Evolutionary conservation across 2,329 filamentous ascomycete genomes (phyloP).

Genomic region (Plectosphaerella cucumerina): DNA sequence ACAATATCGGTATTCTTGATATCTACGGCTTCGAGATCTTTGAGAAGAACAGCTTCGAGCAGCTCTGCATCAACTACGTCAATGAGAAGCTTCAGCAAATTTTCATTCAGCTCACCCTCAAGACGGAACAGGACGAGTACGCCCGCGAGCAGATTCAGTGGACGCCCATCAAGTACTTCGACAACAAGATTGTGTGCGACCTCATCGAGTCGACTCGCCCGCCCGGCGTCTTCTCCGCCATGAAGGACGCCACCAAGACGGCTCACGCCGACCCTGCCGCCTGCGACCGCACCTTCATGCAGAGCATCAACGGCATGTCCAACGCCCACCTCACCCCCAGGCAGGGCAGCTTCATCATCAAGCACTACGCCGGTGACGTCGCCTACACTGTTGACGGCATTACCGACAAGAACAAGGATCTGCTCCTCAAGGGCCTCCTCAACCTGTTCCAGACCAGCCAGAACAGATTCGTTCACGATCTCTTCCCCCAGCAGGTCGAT

Average conservation of each 20-base stretch:
- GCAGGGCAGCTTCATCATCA: conserved; percentile 96
- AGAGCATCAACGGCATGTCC: conserved; percentile 83
- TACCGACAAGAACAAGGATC: conserved; percentile 99
- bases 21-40: conserved; percentile 99
- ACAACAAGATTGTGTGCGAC: conserved; percentile 98
- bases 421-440: conserved; percentile 87
- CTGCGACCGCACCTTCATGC: conserved; percentile 93
- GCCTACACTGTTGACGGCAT: conserved; percentile 93
- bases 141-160: conserved; percentile 93
- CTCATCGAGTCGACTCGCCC: conserved; percentile 90
- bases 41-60: conserved; percentile 98
- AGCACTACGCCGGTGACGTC: conserved; percentile 98
- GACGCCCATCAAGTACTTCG: conserved; percentile 99
- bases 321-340: conserved; percentile 89
- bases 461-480: conserved; percentile 78
- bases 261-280: conserved; percentile 92
- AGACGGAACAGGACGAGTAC: conserved; percentile 97
- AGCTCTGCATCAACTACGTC: conserved; percentile 99
- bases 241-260: conserved; percentile 98
- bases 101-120: conserved; percentile 95
- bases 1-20: conserved; percentile 94
- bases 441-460: conserved; percentile 79
- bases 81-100: conserved; percentile 99
- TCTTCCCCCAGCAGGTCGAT: conserved; percentile 92
- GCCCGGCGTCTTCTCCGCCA: conserved; percentile 86